Evolutionary conservation across 352 stramenopile species (phyloP), one percentile per base, ranked within the genome.

Genomic region (Globisporangium nagaii): DNA sequence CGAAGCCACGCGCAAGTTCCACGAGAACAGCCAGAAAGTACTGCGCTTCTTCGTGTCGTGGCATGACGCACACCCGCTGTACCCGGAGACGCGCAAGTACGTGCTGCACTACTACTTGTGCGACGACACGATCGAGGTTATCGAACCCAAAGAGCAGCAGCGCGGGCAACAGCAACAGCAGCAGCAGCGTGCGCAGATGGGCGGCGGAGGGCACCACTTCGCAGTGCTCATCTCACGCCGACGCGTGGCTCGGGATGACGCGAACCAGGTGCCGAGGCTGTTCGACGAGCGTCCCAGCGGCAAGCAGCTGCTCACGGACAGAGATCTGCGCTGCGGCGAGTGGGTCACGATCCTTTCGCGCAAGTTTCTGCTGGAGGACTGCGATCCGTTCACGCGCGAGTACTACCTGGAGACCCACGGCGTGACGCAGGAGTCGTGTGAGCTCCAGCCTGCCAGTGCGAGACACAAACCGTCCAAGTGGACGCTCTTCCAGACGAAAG

Each of bases 1-100:
- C 11, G 75, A 85, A 41, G 56, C 66, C 6, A 70, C 75, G 35
- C 78, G 81, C 50, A 86, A 90, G 64, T 91, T 91, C 58, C 75
- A 88, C 56, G 70, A 84, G 35, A 69, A 86, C 50, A 82, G 85
- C 47, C 80, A 87, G 48, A 86, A 95, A 30, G 88, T 97, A 24
- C 73, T 98, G 42, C 71, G 88, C 24, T 98, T 98, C 66, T 96
- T 80, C 63, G 88, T 90, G 43, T 85, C 84, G 10, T 98, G 93
- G 88, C 79, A 88, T n/a, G 93, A 98, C 57, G 70, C 71, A 25
- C 84, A 97, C 43, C 82, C 84, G 20, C 65, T 96, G 47, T 96
- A 97, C 54, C 88, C 91, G 15, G 88, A 95, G 45, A 95, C 77
- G 58, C 72, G 84, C 17, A 68, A 75, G 35, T 98, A 96, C 62